A percentile compares a stretch with the other conserved stretches of the same genome.
phyloP scores from a whole-genome alignment of 495 filamentous ascomycete species.

The Penicillium flavigenum region DNA sequence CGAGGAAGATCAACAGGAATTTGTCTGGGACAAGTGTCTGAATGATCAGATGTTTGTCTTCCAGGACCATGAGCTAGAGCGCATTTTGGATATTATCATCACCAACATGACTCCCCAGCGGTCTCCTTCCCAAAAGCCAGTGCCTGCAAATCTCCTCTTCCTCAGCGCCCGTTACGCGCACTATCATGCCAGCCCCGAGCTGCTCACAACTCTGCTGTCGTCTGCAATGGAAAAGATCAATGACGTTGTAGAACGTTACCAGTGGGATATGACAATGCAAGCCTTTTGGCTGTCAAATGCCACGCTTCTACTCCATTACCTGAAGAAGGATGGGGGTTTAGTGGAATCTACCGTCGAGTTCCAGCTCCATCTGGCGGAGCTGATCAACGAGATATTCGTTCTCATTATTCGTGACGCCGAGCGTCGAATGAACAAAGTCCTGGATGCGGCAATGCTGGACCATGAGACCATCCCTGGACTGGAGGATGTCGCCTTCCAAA shows the following conservation, averaged over 20 bases:
- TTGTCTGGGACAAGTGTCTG: conserved; percentile 93
- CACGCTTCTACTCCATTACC: conserved; percentile 88
- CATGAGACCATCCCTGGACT: conserved; percentile 98
- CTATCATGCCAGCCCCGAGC: conserved; percentile 86
- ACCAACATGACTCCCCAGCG: conserved; percentile 97
- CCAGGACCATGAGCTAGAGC: conserved; percentile 85
- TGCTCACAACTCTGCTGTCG: conserved; percentile 75
- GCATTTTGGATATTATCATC: conserved; percentile 92
- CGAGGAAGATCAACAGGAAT: conserved; percentile 88
- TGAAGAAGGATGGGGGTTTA: conserved; percentile 89
- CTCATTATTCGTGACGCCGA: conserved; percentile 99
- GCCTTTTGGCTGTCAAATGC: conserved; percentile 99
- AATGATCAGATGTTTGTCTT: conserved; percentile 99
- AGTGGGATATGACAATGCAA: conserved; percentile 99
- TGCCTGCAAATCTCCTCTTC: conserved; percentile 96
- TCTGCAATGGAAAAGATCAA: conserved; percentile 96
- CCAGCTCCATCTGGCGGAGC: conserved; percentile 87
- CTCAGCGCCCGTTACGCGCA: conserved; percentile 94
- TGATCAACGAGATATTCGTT: conserved; percentile 98
- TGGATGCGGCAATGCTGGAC: conserved; percentile 91
- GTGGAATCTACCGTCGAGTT: conserved; percentile 82
- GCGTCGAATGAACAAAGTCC: conserved; percentile 90
- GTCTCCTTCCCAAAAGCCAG: conserved; percentile 93
- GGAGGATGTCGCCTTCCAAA: conserved; percentile 92
- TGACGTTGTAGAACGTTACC: conserved; percentile 85